Evolutionary conservation across 352 stramenopile genomes (phyloP), one percentile per base, ranked within the genome.

Genomic region (Phytophthora litchii): DNA sequence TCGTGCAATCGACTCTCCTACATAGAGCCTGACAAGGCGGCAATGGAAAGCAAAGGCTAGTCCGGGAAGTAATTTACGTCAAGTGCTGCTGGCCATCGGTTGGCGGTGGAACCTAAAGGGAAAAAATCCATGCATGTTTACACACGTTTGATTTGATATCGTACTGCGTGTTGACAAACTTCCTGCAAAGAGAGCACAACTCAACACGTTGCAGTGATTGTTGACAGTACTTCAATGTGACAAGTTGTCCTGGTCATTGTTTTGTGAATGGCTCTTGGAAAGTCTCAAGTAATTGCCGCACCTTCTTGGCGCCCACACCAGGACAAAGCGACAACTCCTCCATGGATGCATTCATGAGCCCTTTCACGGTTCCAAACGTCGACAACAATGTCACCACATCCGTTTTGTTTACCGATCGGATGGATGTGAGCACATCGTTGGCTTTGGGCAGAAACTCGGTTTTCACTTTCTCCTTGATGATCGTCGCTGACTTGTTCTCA

Each of bases 361-460:
- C 83, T 19, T 81, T 71, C 4, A 98, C 74, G 1, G 81, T 92
- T 20, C 86, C 82, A 71, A 99, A 99, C 27, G 96, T 97, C 29
- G 81, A 88, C 21, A 98, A 67, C 34, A 99, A 67, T 29, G 94
- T 97, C 5, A 90, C 66, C 6, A 97, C 86, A 78, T 99, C 96
- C 29, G 95, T 98, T 67, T 98, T 98, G 78, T 99, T 99, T 12
- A 99, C 81, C 20, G 88, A 95, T 14, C 86, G 80, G 10, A 98
- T 79, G 34, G 76, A 86, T 34, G 81, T 94, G 42, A 99, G 78
- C 41, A 95, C 89, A 64, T 98, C 88, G 53, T 94, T 88, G 6
- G 96, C 86, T 65, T 97, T 93, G 0, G 86, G 74, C 14, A 98
- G 69, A 56, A 97, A 97, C 51, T 95, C 91, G 13, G 77, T 77